These are phyloP conservation scores for Biancaea sappan DNA, from an alignment of 306 rosid species.

Conservation along the genomic window DNA sequence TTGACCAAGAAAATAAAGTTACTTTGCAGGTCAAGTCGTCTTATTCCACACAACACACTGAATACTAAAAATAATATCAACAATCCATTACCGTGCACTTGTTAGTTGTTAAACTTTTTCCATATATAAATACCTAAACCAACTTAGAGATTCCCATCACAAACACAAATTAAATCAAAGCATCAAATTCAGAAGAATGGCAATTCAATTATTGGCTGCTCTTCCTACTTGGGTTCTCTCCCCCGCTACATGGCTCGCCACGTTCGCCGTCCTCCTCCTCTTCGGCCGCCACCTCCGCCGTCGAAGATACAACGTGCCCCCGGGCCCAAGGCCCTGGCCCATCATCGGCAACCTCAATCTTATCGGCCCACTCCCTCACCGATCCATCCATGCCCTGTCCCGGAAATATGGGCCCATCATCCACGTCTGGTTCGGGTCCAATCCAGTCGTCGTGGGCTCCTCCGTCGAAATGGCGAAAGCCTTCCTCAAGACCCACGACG, in stretches of 20 bases:
- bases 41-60: too few relatives aligned
- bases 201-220: too few relatives aligned
- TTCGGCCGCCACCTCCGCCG: constrained; percentile 13
- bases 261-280: constrained; percentile 48
- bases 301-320: constrained; percentile 14
- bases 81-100: too few relatives aligned
- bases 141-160: too few relatives aligned
- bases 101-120: too few relatives aligned
- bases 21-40: too few relatives aligned
- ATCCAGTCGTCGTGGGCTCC: constrained; percentile 51
- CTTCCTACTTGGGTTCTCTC: too few relatives aligned
- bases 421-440: constrained; percentile 49
- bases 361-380: constrained; percentile 59
- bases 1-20: too few relatives aligned
- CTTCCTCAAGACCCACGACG: constrained; percentile 56
- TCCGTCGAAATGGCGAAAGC: constrained; percentile 53
- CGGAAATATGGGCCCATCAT: constrained; percentile 57
- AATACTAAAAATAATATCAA: too few relatives aligned
- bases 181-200: too few relatives aligned
- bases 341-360: constrained; percentile 64
- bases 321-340: constrained; percentile 75
- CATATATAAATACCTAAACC: too few relatives aligned
- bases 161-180: too few relatives aligned
- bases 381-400: constrained; percentile 45
- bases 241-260: constrained; percentile 51